Evolutionary conservation across 768 basidiomycete genomes (phyloP).

Genomic region (Dioszegia crocea): DNA sequence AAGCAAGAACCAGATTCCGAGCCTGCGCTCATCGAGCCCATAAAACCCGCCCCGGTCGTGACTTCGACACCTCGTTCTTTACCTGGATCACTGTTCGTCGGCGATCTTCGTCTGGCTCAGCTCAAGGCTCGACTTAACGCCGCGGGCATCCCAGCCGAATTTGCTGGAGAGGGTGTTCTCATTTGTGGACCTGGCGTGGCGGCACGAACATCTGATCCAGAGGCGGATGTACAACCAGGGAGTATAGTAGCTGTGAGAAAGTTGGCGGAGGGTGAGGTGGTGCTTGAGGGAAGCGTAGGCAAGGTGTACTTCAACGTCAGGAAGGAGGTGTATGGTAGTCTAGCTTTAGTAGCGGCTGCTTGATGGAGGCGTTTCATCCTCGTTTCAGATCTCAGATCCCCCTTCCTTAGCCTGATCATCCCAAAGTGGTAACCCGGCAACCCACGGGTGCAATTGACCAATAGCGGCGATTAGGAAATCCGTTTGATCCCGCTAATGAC

Average conservation of each 20-base stretch:
- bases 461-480: no score
- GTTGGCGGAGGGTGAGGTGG: conserved; percentile 74
- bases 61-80: conserved; percentile 47
- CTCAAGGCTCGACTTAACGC: conserved; percentile 74
- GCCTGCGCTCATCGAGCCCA: background rate
- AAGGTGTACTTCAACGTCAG: conserved; percentile 85
- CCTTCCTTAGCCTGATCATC: no score
- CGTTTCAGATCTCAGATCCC: no score
- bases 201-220: conserved; percentile 27
- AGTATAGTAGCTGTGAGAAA: conserved; percentile 76
- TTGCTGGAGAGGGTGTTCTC: conserved; percentile 94
- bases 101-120: conserved; percentile 85
- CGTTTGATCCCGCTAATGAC: background rate
- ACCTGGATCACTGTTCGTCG: conserved; percentile 91
- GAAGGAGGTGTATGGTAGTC: conserved; percentile 80
- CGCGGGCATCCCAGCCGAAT: conserved; percentile 76
- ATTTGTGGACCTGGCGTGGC: conserved; percentile 61
- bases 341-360: conserved; percentile 69
- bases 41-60: background rate
- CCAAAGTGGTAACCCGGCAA: background rate
- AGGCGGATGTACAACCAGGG: conserved; percentile 21
- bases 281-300: conserved; percentile 83
- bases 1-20: conserved; percentile 34
- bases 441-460: no score
- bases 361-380: background rate